phyloP scores from a whole-genome alignment of 1,284 basidiomycete genomes.

The Cystobasidium pallidum region DNA sequence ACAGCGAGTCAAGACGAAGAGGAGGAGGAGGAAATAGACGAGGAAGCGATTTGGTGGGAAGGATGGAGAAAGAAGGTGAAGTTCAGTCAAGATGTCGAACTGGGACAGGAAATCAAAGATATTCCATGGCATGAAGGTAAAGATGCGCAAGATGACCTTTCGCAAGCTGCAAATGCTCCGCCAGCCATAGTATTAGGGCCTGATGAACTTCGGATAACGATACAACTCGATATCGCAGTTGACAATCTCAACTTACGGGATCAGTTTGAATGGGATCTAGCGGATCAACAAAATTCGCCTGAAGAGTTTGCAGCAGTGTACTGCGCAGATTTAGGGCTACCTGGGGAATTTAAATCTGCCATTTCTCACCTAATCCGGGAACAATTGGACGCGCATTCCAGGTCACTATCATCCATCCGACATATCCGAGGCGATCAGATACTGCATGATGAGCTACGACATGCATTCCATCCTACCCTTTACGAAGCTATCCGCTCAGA shows the following conservation, averaged over 20 bases:
- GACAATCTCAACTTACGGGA: slow-evolving; percentile 92
- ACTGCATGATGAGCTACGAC: slow-evolving; percentile 87
- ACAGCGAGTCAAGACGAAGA: slow-evolving; percentile 44
- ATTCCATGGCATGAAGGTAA: slow-evolving; percentile 4
- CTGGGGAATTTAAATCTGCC: slow-evolving; percentile 92
- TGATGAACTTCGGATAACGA: slow-evolving; percentile 49
- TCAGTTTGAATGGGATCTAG: slow-evolving; percentile 98
- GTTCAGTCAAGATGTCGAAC: slow-evolving; percentile 19
- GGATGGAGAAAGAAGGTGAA: slow-evolving; percentile 42
- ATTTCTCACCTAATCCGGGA: slow-evolving; percentile 95
- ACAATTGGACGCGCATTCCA: slow-evolving; percentile 88
- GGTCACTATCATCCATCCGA: slow-evolving; percentile 87
- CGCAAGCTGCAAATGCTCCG: neutral
- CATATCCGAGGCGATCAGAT: slow-evolving; percentile 79
- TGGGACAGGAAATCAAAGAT: slow-evolving; percentile 20
- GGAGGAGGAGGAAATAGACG: slow-evolving; percentile 52
- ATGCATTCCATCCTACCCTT: slow-evolving; percentile 82
- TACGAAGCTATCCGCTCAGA: slow-evolving; percentile 65
- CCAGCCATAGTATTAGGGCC: slow-evolving; percentile 26
- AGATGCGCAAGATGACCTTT: slow-evolving; percentile 24
- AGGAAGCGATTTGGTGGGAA: slow-evolving; percentile 77
- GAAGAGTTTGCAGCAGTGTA: slow-evolving; percentile 92
- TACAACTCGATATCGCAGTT: slow-evolving; percentile 89
- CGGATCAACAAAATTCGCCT: slow-evolving; percentile 74
- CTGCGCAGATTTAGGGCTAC: slow-evolving; percentile 81